These are phyloP conservation scores for Mucor velutinosus DNA, from an alignment of 371 early-diverging fungal genomes.

Conservation along the genomic window DNA sequence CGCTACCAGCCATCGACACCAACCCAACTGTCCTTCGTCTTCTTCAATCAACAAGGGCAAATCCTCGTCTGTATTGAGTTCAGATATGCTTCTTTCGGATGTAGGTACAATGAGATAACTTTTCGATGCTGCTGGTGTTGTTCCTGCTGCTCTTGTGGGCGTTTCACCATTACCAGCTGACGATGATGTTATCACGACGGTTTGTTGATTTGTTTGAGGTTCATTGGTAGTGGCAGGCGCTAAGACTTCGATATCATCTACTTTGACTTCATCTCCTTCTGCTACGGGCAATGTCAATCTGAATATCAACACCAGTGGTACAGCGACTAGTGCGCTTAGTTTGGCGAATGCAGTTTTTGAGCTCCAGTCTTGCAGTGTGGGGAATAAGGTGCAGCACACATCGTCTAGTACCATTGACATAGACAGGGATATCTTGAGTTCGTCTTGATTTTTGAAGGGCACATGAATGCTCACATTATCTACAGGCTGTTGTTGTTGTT, in stretches of 20 bases:
- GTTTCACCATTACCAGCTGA: not conserved
- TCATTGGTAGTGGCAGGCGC: not conserved
- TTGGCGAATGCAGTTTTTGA: conserved; percentile 55
- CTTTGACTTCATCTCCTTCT: conserved; percentile 42
- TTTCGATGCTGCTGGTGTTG: conserved; percentile 1
- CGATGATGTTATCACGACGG: not conserved
- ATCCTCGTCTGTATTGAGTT: conserved; percentile 8
- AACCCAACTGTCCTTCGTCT: conserved; percentile 19
- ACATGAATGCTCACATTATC: conserved; percentile 13
- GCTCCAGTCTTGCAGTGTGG: conserved; percentile 55
- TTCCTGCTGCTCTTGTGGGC: not conserved
- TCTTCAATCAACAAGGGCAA: conserved; percentile 19
- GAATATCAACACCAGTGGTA: conserved; percentile 57
- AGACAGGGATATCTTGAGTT: conserved; percentile 5
- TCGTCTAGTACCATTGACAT: conserved; percentile 7
- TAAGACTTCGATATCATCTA: conserved; percentile 43
- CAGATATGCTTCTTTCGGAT: conserved; percentile 14
- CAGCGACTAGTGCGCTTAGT: conserved; percentile 56
- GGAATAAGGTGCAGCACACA: conserved; percentile 42
- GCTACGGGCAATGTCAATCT: conserved; percentile 65
- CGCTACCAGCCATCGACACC: conserved; percentile 50
- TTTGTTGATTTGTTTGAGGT: conserved; percentile 2
- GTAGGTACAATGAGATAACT: conserved; percentile 34
- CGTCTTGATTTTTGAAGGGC: not conserved
- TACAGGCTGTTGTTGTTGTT: not conserved